phyloP scores from a whole-genome alignment of 345 rosid species.

The Carallia pectinifolia region DNA sequence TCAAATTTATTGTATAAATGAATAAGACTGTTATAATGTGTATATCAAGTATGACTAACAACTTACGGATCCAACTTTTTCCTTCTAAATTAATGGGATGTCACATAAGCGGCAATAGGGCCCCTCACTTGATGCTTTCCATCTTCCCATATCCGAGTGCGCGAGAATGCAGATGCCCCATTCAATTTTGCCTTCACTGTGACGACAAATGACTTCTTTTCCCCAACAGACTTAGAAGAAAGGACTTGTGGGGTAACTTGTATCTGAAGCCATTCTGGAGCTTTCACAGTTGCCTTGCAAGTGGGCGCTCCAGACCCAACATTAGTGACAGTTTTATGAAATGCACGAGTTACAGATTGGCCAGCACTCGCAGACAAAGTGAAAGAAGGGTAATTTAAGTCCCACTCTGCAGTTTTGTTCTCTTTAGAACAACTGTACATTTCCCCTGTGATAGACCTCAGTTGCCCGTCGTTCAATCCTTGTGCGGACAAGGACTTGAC shows the following conservation, averaged over 20 bases:
- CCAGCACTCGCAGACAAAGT: conserved; percentile 17
- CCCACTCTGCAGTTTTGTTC: conserved; percentile 15
- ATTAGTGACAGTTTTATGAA: conserved; percentile 38
- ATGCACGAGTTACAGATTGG: conserved; percentile 5
- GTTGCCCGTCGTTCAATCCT: conserved; percentile 23
- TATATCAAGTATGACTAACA: too few species aligned
- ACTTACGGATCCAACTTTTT: too few species aligned
- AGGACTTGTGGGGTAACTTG: conserved; percentile 29
- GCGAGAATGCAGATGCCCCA: conserved; percentile 13
- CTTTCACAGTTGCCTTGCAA: conserved; percentile 22
- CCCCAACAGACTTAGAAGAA: conserved; percentile 16
- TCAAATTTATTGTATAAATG: too few species aligned
- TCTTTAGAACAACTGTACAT: conserved; percentile 24
- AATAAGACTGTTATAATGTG: too few species aligned
- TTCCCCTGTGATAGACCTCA: conserved; percentile 27
- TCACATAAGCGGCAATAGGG: conserved; percentile 28
- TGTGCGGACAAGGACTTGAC: conserved; percentile 42
- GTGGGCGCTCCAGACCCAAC: conserved; percentile 31
- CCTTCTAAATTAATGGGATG: not conserved
- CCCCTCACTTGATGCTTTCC: conserved; percentile 40
- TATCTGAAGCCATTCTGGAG: conserved; percentile 23
- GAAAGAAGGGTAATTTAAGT: conserved; percentile 44
- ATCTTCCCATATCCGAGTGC: conserved; percentile 38
- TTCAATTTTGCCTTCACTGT: conserved; percentile 17
- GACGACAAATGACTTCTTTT: conserved; percentile 28